Conservation (phyloP, 208 protist genomes). For the Trypanosoma avium region DNA sequence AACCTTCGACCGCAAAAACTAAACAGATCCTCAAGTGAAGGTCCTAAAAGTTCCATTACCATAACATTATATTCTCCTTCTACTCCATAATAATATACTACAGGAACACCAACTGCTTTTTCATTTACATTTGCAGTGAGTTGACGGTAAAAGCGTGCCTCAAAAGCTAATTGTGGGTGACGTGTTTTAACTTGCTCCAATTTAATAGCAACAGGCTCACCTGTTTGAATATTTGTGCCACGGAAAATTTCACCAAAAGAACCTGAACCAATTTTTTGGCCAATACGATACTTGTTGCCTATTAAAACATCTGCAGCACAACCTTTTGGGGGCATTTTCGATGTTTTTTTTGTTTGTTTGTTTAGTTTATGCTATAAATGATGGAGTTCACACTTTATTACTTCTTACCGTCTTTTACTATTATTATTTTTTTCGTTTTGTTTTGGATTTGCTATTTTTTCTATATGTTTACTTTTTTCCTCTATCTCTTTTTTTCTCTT, state of each 20-base stretch:
- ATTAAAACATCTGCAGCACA: neutral
- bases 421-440: conserved; percentile 7
- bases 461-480: neutral
- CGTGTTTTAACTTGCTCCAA: conserved; percentile 88
- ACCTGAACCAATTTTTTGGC: conserved; percentile 97
- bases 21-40: conserved; percentile 92
- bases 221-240: conserved; percentile 89
- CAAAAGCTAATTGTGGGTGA: conserved; percentile 92
- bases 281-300: conserved; percentile 60
- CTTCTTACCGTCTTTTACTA: neutral
- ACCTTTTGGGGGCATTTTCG: too few species aligned
- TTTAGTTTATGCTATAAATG: conserved; percentile 1
- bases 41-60: conserved; percentile 93
- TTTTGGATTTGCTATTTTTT: neutral
- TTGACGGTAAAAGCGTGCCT: conserved; percentile 88
- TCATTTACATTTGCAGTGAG: conserved; percentile 69
- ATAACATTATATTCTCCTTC: conserved; percentile 93
- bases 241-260: conserved; percentile 94
- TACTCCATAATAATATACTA: conserved; percentile 86
- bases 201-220: conserved; percentile 91
- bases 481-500: neutral
- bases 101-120: conserved; percentile 89
- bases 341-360: conserved; percentile 94
- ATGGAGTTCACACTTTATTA: neutral
- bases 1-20: conserved; percentile 86